These are phyloP conservation scores for Suillus decipiens DNA, from an alignment of 768 basidiomycete species.

Conservation along the genomic window DNA sequence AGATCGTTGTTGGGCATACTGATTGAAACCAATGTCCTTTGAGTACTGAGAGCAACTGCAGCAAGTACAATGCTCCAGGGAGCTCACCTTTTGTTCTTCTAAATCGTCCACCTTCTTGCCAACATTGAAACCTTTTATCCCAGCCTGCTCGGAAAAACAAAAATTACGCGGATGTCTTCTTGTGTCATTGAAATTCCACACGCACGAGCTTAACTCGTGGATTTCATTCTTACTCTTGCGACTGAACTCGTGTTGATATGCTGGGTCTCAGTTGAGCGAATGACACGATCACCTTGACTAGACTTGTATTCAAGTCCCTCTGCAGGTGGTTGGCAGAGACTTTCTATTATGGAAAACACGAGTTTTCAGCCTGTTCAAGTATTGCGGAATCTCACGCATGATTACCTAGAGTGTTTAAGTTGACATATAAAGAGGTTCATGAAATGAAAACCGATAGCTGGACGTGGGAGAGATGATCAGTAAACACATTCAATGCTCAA, in stretches of 20 bases:
- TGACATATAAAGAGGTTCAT: neutral
- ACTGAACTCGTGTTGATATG: neutral
- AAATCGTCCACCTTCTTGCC: neutral
- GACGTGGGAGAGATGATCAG: neutral
- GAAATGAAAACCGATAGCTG: neutral
- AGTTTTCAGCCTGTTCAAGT: neutral
- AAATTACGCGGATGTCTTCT: neutral
- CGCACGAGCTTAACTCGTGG: neutral
- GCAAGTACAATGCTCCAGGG: neutral
- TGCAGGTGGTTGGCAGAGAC: neutral
- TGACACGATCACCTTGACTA: neutral
- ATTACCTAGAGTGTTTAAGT: neutral
- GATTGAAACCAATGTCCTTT: neutral
- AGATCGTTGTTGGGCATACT: neutral
- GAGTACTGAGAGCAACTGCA: neutral
- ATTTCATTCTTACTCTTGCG: neutral
- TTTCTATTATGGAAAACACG: neutral
- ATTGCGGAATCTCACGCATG: neutral
- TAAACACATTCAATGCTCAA: neutral
- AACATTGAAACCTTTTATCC: slow-evolving; percentile 3
- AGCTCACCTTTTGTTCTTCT: slow-evolving; percentile 4
- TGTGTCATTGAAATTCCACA: neutral
- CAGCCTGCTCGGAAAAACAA: neutral
- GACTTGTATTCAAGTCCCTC: neutral
- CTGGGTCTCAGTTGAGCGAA: neutral